phyloP scores from a whole-genome alignment of 345 rosid species.

The Angophora floribunda region DNA sequence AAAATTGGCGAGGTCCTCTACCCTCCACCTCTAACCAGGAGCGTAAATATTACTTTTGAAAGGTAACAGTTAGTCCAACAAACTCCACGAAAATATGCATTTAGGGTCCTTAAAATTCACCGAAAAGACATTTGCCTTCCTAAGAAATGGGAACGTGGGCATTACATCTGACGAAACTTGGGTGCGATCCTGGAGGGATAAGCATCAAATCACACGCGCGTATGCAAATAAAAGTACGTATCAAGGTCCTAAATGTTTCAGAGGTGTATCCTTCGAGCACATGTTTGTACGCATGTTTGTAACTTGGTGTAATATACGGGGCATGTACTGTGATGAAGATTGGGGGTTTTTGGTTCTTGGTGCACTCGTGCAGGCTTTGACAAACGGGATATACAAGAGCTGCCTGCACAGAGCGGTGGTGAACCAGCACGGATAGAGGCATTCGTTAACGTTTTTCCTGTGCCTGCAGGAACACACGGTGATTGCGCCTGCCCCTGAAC shows the following conservation, averaged over 20 bases:
- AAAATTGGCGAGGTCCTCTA: neutral
- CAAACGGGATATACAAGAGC: conserved; percentile 58
- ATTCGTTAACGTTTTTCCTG: conserved; percentile 46
- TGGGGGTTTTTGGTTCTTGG: neutral
- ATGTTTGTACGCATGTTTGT: neutral
- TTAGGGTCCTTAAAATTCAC: neutral
- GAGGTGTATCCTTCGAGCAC: neutral
- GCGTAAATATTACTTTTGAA: neutral
- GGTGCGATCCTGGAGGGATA: neutral
- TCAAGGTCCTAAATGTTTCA: neutral
- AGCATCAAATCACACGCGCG: neutral
- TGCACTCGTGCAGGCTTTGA: conserved; percentile 21
- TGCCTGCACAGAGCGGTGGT: conserved; percentile 65
- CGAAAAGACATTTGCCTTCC: neutral
- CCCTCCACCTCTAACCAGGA: neutral
- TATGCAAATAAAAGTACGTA: neutral
- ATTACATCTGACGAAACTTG: neutral
- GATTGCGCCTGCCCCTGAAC: conserved; percentile 52
- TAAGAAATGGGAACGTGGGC: neutral
- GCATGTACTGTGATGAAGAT: neutral
- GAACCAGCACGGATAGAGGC: conserved; percentile 34
- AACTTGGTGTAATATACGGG: neutral
- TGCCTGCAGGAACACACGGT: conserved; percentile 43
- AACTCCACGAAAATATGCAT: neutral
- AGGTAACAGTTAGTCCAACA: neutral